Evolutionary conservation across 306 rosid genomes (phyloP).

Genomic region (Malus orientalis): DNA sequence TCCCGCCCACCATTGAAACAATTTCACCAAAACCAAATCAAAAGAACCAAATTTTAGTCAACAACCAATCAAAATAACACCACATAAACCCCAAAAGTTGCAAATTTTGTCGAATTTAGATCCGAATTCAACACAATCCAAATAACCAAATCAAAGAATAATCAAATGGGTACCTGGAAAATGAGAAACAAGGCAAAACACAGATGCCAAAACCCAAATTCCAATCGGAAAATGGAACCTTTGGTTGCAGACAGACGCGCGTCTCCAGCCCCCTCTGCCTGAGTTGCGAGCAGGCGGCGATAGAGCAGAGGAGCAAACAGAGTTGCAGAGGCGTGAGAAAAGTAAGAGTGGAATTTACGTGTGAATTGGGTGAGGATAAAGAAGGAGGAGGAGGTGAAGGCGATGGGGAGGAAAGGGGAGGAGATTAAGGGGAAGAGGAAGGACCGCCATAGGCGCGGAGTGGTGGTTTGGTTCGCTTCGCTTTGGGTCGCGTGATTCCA

Average conservation of each 20-base stretch:
- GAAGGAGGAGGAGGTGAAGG: conserved; percentile 13
- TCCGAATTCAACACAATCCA: conserved; percentile 17
- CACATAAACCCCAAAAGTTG: neutral
- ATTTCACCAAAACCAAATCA: neutral
- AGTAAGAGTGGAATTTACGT: neutral
- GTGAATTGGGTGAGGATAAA: neutral
- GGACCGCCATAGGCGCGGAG: conserved; percentile 48
- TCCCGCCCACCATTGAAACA: conserved; percentile 8
- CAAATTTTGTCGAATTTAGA: conserved; percentile 2
- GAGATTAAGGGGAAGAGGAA: conserved; percentile 24
- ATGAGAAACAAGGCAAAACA: conserved; percentile 1
- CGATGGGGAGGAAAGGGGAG: conserved; percentile 1
- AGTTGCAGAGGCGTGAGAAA: neutral
- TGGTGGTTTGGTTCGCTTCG: conserved; percentile 15
- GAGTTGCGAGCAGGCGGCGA: conserved; percentile 5
- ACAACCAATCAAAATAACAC: neutral
- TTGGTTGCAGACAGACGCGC: neutral
- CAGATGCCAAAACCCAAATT: conserved; percentile 7
- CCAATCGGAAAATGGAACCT: conserved; percentile 16
- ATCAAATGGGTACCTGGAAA: conserved; percentile 31
- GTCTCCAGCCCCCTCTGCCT: neutral
- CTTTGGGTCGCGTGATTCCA: conserved; percentile 20
- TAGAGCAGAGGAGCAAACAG: neutral
- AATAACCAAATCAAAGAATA: conserved; percentile 3
- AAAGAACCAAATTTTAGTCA: neutral